Percentiles rank a stretch among this genome's conserved stretches.
phyloP scores from a whole-genome alignment of 192 early-diverging fungal genomes.

The Spizellomyces punctatus region DNA sequence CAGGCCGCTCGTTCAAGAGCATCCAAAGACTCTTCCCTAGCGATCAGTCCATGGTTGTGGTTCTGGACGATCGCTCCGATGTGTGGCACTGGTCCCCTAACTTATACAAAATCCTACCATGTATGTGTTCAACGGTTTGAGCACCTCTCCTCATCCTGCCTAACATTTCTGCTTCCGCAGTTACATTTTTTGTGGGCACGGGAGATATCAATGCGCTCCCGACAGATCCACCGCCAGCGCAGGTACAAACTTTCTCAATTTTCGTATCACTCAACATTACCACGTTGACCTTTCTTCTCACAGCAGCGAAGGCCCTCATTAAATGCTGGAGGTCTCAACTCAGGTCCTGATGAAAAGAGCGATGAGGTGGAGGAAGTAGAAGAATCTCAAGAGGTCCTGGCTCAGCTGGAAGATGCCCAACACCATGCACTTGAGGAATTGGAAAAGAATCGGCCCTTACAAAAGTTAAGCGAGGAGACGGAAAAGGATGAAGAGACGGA shows the following conservation, averaged over 20 bases:
- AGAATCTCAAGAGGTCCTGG: neutral
- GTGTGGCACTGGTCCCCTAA: conserved; percentile 93
- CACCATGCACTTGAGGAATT: conserved; percentile 23
- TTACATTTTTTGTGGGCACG: conserved; percentile 90
- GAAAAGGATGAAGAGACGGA: neutral
- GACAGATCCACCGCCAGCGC: neutral
- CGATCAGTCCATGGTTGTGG: conserved; percentile 94
- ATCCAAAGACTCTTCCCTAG: conserved; percentile 88
- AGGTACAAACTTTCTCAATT: neutral
- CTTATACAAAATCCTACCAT: conserved; percentile 85
- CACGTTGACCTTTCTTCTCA: too few species aligned
- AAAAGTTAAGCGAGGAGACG: conserved; percentile 24
- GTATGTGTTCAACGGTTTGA: conserved; percentile 47
- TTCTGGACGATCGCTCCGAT: conserved; percentile 93
- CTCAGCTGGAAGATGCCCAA: conserved; percentile 8
- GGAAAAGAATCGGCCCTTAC: conserved; percentile 26
- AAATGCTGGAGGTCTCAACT: neutral
- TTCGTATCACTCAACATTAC: too few species aligned
- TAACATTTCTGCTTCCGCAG: conserved; percentile 41
- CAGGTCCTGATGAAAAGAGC: neutral
- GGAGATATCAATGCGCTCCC: conserved; percentile 88
- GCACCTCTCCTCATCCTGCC: neutral
- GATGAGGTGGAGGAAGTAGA: neutral
- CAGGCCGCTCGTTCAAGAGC: conserved; percentile 76
- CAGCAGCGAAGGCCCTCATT: neutral